phyloP scores from a whole-genome alignment of 1,139 yeast species.

The Saccharomycopsis phalli region DNA sequence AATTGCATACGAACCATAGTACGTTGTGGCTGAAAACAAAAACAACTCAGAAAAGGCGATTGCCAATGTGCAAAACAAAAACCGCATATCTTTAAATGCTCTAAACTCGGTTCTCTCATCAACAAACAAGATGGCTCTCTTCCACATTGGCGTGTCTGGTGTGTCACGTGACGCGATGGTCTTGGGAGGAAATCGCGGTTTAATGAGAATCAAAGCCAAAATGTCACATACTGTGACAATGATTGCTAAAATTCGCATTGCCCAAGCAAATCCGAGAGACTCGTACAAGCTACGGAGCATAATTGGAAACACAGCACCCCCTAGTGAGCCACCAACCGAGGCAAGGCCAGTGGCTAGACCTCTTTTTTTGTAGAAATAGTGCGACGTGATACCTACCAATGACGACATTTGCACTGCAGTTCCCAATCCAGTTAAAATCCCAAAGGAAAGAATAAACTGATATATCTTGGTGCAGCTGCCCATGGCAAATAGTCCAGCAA shows the following conservation, averaged over 20 bases:
- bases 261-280: slow-evolving; percentile 51
- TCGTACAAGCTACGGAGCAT: slow-evolving; percentile 41
- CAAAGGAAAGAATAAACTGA: slow-evolving; percentile 53
- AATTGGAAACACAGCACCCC: slow-evolving; percentile 52
- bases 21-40: slow-evolving; percentile 42
- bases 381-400: slow-evolving; percentile 49
- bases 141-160: neutral
- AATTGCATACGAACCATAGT: slow-evolving; percentile 43
- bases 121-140: neutral
- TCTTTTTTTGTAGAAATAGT: slow-evolving; percentile 46
- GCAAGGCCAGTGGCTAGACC: slow-evolving; percentile 51
- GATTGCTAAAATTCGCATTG: slow-evolving; percentile 48
- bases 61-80: slow-evolving; percentile 34
- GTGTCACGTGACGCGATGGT: slow-evolving; percentile 10
- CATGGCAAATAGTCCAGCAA: slow-evolving; percentile 42
- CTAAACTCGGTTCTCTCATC: slow-evolving; percentile 6
- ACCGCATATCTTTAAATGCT: slow-evolving; percentile 33
- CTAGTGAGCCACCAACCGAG: slow-evolving; percentile 54
- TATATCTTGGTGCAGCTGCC: slow-evolving; percentile 44
- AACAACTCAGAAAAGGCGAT: slow-evolving; percentile 41
- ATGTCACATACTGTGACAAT: slow-evolving; percentile 33
- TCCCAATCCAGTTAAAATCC: slow-evolving; percentile 48
- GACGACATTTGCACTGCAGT: slow-evolving; percentile 52
- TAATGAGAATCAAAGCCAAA: slow-evolving; percentile 34
- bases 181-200: slow-evolving; percentile 30